These are phyloP conservation scores for Leccinum pallidistipes DNA, from an alignment of 1,284 basidiomycete genomes.

Conservation along the genomic window DNA sequence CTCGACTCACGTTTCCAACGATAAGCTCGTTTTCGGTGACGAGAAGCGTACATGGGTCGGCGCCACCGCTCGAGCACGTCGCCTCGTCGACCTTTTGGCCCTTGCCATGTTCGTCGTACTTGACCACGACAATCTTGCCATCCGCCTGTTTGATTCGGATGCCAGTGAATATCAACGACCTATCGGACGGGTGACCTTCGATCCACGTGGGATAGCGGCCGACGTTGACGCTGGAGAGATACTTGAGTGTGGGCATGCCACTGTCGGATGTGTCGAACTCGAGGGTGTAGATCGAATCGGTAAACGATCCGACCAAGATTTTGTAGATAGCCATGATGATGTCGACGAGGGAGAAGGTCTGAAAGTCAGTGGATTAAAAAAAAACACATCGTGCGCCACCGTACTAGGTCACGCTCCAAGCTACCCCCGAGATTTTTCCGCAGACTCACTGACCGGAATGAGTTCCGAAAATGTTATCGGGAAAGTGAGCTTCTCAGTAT, in stretches of 20 bases:
- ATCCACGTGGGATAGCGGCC: conserved; percentile 74
- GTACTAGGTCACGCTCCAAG: too few species aligned
- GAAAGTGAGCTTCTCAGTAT: too few species aligned
- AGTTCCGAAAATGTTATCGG: too few species aligned
- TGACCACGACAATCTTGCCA: conserved; percentile 49
- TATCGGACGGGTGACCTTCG: conserved; percentile 55
- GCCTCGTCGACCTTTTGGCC: conserved; percentile 33
- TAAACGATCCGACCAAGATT: conserved; percentile 70
- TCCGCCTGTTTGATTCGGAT: conserved; percentile 46
- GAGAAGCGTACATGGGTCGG: conserved; percentile 58
- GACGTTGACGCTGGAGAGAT: conserved; percentile 46
- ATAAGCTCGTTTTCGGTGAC: conserved; percentile 52
- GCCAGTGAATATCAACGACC: conserved; percentile 51
- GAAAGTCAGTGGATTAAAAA: too few species aligned
- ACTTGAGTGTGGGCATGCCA: conserved; percentile 39
- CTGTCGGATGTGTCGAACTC: conserved; percentile 40
- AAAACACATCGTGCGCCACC: too few species aligned
- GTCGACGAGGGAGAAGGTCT: too few species aligned
- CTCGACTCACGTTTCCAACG: conserved; percentile 63
- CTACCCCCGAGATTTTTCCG: too few species aligned
- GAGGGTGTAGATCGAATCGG: conserved; percentile 56
- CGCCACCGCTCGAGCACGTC: conserved; percentile 44
- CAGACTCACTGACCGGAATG: too few species aligned
- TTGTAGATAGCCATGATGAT: too few species aligned
- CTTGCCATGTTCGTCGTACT: conserved; percentile 41